Base-by-base conservation (phyloP, 805 yeast species). In the Wickerhamomyces hampshirensis region DNA sequence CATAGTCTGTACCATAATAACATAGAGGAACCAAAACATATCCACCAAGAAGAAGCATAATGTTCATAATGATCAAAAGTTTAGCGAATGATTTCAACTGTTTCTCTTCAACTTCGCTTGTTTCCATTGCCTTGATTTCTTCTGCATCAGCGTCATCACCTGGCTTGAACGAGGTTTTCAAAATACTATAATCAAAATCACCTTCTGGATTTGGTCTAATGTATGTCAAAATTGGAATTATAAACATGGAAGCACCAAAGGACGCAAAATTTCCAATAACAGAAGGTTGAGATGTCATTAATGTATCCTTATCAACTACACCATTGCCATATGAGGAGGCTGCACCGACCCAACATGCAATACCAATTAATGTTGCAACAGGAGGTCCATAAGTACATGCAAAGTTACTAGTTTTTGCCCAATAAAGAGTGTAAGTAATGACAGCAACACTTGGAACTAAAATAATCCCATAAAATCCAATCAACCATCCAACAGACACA, bases 31-130 rank as follows among this genome's bases (percentile, higher is more conserved):
- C 44, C 16, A 63, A 42, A 6, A 65, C 34, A 38, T 56, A 61
- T 14, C 54, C 59, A 3, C 60, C 58, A 15, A 57, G 31, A 4
- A 62, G 16, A 10, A 58, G 23, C 26, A 62, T 49, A 11, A 46
- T 18, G 31, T 75, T 72, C 24, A 72, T 53, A 2, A 57, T 43
- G 7, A 66, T 47, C 49, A 74, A 66, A 41, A 69, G 60, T 19
- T 55, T 48, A 7, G 64, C 59, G 26, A 70, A 75, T 24, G 44
- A 57, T 39, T 62, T 63, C 30, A 58, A 36, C 5, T 34, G 35
- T 14, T 44, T 47, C 31, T 48, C 45, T 13, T 56, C 60, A 4
- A 44, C 43, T 18, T 24, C 39, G 6, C 44, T 35, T 7, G 54
- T 39, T 8, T 34, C 36, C 47, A 59, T 44, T 4, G 62, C 61